A percentile compares a stretch with the other conserved stretches of the same genome.
phyloP scores from a whole-genome alignment of 2,329 filamentous ascomycete species.

The Fusarium sp. region DNA sequence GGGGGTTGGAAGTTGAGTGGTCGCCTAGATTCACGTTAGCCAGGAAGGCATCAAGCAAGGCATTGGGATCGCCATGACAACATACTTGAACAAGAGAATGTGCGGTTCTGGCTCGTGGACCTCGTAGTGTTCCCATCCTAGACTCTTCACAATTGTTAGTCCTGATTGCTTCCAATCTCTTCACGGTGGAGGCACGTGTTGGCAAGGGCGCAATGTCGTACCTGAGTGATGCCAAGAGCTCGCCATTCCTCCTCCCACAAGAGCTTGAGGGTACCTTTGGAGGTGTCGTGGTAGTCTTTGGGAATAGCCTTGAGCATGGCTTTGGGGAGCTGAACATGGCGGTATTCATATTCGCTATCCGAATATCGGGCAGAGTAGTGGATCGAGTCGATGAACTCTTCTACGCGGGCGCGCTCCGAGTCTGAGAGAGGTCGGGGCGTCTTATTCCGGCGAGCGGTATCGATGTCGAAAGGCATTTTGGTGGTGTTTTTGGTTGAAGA shows the following conservation, averaged over 20 bases:
- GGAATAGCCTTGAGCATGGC: conserved; percentile 98
- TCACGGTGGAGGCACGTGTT: background rate
- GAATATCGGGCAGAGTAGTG: conserved; percentile 98
- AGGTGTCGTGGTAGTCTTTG: conserved; percentile 89
- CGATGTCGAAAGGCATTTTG: conserved; percentile 67
- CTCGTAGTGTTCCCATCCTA: conserved; percentile 99
- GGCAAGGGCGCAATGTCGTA: conserved; percentile 56
- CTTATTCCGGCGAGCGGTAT: conserved; percentile 87
- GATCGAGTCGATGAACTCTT: conserved; percentile 93
- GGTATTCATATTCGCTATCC: conserved; percentile 93
- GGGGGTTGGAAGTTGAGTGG: conserved; percentile 88
- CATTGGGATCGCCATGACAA: conserved; percentile 36
- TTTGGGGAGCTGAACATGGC: conserved; percentile 97
- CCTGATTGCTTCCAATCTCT: background rate
- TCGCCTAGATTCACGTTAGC: conserved; percentile 65
- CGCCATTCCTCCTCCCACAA: conserved; percentile 99
- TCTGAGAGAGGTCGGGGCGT: conserved; percentile 84
- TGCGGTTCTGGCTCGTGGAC: conserved; percentile 99
- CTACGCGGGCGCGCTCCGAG: conserved; percentile 82
- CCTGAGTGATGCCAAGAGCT: conserved; percentile 96
- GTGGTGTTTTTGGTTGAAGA: conserved; percentile 6
- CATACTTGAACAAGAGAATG: conserved; percentile 98
- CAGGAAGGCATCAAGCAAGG: background rate
- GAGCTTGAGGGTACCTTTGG: conserved; percentile 93
- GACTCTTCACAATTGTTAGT: conserved; percentile 71